Percentiles rank a stretch among this genome's conserved stretches.
These are phyloP conservation scores for Ophiostoma himal-ulmi DNA, from an alignment of 2,329 filamentous ascomycete genomes.

Conservation along the genomic window DNA sequence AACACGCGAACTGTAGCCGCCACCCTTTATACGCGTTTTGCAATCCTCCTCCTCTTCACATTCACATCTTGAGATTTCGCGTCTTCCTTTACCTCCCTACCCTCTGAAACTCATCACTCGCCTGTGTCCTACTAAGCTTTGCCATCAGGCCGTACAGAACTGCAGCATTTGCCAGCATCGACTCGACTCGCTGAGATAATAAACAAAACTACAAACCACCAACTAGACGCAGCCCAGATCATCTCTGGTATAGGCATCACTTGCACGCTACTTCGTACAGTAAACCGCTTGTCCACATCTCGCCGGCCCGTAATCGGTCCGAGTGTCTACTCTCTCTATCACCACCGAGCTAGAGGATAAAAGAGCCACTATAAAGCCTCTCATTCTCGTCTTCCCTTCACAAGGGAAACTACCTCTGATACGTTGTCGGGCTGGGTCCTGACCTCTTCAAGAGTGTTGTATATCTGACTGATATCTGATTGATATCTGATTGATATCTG, in stretches of 20 bases:
- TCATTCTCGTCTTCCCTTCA: neutral
- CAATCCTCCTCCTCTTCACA: neutral
- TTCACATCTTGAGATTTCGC: neutral
- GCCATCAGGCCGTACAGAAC: conserved; percentile 5
- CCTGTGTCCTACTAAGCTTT: neutral
- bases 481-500: neutral
- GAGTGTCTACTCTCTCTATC: conserved; percentile 1
- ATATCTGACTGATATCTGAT: neutral
- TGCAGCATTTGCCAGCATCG: neutral
- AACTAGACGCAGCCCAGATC: neutral
- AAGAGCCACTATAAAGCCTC: neutral
- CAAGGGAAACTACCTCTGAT: neutral
- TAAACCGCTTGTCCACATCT: conserved; percentile 11
- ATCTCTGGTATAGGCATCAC: neutral
- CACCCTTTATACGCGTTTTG: neutral
- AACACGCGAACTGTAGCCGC: conserved; percentile 9
- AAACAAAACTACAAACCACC: neutral
- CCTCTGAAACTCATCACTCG: neutral
- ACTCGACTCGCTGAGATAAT: neutral
- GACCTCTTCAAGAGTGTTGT: neutral
- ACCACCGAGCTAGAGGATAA: neutral
- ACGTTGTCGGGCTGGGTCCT: neutral
- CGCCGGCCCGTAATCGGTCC: conserved; percentile 11
- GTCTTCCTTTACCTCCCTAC: neutral
- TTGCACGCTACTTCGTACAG: conserved; percentile 13